Base-by-base conservation (phyloP, 2,329 filamentous ascomycete species). In the Tolypocladium nubicola region DNA sequence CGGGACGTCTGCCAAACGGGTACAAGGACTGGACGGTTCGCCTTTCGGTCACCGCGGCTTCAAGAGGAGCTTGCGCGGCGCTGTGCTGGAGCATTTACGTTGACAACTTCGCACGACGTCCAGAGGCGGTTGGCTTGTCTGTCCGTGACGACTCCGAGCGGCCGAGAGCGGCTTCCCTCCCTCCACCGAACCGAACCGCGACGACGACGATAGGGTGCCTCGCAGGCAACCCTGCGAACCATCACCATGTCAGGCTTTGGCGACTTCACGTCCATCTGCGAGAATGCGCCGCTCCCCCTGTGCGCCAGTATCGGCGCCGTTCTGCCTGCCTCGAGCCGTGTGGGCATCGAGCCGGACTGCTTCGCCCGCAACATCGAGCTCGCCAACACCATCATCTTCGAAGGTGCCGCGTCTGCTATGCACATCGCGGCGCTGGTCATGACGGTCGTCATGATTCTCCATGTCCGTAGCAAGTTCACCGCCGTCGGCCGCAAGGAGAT, bases 301-400 rank as follows among this genome's bases (percentile, higher is more conserved):
- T 99, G 94, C 75, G 84, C 90, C 55, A 81, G 91, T 57, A 83
- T 99, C 64, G 94, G 94, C 21, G 82, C 87, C 52, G 83, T 87
- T 65, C 85, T 85, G 37, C 78, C 81, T 39, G 84, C 90, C 62
- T 81, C 84, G 26, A 82, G 79, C 63, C 80, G 82, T 58, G 82
- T 86, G 14, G 89, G 91, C 64, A 94, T 97, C 63, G 87, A 96
- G 71, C 85, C 94, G 58, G 84, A 86, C 68, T 99, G 94, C 79
- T 97, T 93, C 76, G 89, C 94, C 59, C 86, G 94, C 59, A 95
- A 94, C 67, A 93, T 99, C 72, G 92, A 97, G 74, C 75, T 97
- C 64, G 94, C 92, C 64, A 99, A 99, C 76, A 99, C 94, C 45
- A 93, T 97, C 76, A 99, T 99, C 68, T 99, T 99, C 71, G 86